Evolutionary conservation across 202 grass and related monocot species (phyloP), one percentile per base, ranked within the genome.

Genomic region (Setaria italica): DNA sequence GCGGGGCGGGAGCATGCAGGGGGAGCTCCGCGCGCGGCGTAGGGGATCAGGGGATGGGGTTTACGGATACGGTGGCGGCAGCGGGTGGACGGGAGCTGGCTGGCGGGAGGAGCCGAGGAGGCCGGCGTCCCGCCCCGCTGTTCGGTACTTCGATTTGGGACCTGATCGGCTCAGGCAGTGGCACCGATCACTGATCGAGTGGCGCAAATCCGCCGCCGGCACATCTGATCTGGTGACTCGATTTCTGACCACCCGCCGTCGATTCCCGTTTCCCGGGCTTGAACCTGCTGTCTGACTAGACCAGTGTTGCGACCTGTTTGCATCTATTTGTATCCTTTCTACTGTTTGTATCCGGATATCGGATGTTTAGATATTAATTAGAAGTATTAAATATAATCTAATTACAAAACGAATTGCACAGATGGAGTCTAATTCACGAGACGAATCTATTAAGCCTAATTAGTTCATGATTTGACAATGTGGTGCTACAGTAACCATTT

Each of bases 1-100:
- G 71, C 47, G 42, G 46, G 17, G 1, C 34, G 7, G 3, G 55
- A 39, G 33, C 12, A 42, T 43, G 59, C 48, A n/a, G 51, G 0
- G 37, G 64, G 30, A 21, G 0, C 17, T 12, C 78, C 16, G 15
- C 66, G 56, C 14, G 77, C 21, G 3, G 53, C 17, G 21, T 69
- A 19, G 29, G 7, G 0, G 46, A 10, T 10, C 17, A 72, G 58
- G 41, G 5, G 76, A 81, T 79, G 67, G 54, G 62, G 68, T 68
- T 78, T 82, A 62, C 32, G 65, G 80, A 80, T 81, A 79, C 82
- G 76, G 82, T 83, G 88, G 88, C 56, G 82, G 82, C 60, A 79
- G 85, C 56, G 86, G 92, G 91, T 93, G 86, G 79, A 82, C 63
- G 77, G 58, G 85, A 56, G 39, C 43, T 29, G 84, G 56, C 39